These are phyloP conservation scores for Pseudisothecium myosuroides DNA, from an alignment of 225 moss, liverwort and hornwort species.

Conservation along the genomic window DNA sequence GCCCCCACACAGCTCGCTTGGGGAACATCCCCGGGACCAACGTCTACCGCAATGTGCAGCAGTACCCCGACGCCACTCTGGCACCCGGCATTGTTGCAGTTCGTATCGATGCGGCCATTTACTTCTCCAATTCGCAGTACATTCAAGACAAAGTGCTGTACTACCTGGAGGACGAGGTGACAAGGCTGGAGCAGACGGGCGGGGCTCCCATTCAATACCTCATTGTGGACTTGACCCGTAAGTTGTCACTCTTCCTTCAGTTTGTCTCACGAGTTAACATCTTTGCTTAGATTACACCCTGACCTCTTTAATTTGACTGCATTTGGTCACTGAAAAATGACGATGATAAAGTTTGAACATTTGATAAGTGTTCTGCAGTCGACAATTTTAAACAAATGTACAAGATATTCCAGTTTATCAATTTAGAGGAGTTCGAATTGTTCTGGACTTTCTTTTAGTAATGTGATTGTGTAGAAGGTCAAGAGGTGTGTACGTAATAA, in stretches of 20 bases:
- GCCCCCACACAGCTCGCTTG: constrained; percentile 70
- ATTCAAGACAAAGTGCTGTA: constrained; percentile 41
- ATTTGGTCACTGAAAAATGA: not conserved
- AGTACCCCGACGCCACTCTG: constrained; percentile 48
- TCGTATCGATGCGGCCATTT: constrained; percentile 71
- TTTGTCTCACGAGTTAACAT: no score
- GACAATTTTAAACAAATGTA: not conserved
- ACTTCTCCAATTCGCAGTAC: constrained; percentile 86
- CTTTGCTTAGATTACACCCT: not conserved
- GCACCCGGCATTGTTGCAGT: constrained; percentile 50
- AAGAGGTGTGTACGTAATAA: no score
- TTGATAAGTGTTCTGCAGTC: not conserved
- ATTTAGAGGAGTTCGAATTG: not conserved
- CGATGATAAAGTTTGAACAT: not conserved
- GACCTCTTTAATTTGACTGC: not conserved
- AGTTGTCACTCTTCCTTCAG: not conserved
- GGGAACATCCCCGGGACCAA: constrained; percentile 64
- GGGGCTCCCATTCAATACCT: constrained; percentile 33
- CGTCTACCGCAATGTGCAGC: constrained; percentile 53
- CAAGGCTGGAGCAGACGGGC: not conserved
- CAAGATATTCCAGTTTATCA: not conserved
- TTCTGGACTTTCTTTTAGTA: not conserved
- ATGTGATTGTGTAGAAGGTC: not conserved
- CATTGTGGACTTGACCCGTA: constrained; percentile 45
- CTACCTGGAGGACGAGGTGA: constrained; percentile 23